Percentiles rank a stretch among this genome's conserved stretches.
Conservation (phyloP, 2,329 filamentous ascomycete species). For the Arthrobotrys musiformis region DNA sequence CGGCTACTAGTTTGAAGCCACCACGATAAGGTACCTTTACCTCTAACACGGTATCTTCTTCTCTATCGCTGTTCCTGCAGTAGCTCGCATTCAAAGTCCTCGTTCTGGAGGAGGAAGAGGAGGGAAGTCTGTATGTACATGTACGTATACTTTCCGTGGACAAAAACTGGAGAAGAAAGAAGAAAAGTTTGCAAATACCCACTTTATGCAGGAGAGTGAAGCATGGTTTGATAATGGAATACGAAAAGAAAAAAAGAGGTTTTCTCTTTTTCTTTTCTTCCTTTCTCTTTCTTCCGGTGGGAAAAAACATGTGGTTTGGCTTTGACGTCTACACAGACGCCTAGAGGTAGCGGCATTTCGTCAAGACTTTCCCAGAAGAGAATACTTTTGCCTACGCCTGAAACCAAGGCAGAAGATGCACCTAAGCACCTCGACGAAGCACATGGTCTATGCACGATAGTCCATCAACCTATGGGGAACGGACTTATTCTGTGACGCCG, state of each 20-base stretch:
- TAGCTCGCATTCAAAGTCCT: conserved; percentile 33
- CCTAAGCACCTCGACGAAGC: conserved; percentile 20
- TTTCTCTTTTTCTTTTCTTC: background rate
- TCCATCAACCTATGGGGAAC: conserved; percentile 53
- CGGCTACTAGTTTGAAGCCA: conserved; percentile 44
- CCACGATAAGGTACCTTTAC: conserved; percentile 46
- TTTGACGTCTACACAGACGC: conserved; percentile 55
- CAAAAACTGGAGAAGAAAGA: conserved; percentile 27
- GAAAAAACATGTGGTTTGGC: conserved; percentile 40
- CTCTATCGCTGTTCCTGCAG: conserved; percentile 42
- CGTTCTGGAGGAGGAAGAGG: conserved; percentile 12
- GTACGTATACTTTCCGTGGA: conserved; percentile 13
- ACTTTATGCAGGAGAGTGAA: conserved; percentile 52
- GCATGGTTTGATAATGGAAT: conserved; percentile 38
- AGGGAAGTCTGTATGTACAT: conserved; percentile 3
- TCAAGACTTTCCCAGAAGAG: conserved; percentile 54
- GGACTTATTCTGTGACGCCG: conserved; percentile 49
- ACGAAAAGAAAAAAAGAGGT: background rate
- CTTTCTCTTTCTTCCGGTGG: background rate
- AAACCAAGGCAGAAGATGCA: conserved; percentile 51
- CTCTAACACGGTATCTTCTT: conserved; percentile 22
- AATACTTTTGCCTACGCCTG: conserved; percentile 36
- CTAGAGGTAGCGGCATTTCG: conserved; percentile 47
- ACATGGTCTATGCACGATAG: conserved; percentile 28
- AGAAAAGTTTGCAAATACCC: conserved; percentile 22